Conservation (phyloP, 2,329 filamentous ascomycete genomes). For the Trichoderma pleuroti region DNA sequence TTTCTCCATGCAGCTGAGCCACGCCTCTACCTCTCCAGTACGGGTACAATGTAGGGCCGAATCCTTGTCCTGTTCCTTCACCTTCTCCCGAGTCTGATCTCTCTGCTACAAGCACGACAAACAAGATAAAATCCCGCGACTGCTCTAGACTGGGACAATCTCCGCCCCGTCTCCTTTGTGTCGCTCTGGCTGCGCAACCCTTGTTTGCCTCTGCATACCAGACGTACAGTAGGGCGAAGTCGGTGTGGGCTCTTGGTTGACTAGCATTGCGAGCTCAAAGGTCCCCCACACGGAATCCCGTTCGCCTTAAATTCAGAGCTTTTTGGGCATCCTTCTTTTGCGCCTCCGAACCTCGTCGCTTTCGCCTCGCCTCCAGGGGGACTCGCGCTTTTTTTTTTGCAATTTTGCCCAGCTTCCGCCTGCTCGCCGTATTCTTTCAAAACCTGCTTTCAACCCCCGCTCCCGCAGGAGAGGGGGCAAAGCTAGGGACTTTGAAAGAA, state of each 20-base stretch:
- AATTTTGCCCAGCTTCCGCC: not conserved
- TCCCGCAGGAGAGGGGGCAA: constrained; percentile 17
- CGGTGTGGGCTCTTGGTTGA: constrained; percentile 6
- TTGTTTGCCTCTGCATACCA: not conserved
- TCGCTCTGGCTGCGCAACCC: constrained; percentile 5
- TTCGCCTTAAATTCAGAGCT: constrained; percentile 3
- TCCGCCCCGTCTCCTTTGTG: constrained; percentile 4
- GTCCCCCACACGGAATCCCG: not conserved
- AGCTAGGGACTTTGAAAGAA: constrained; percentile 18
- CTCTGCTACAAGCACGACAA: not conserved
- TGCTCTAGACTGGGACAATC: constrained; percentile 8
- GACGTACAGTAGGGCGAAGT: constrained; percentile 1
- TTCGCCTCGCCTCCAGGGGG: not conserved
- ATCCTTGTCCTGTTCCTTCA: not conserved
- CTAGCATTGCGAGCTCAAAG: not conserved
- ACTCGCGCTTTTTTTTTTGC: not conserved
- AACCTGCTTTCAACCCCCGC: constrained; percentile 19
- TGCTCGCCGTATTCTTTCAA: constrained; percentile 17
- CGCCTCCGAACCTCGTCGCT: not conserved
- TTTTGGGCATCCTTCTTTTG: constrained; percentile 5
- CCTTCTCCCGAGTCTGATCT: not conserved
- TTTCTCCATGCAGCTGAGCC: constrained; percentile 12
- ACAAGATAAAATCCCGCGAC: constrained; percentile 11
- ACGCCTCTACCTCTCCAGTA: not conserved
- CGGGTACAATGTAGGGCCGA: constrained; percentile 7